phyloP scores from a whole-genome alignment of 768 basidiomycete species.

The Dacryopinax primogenitus region DNA sequence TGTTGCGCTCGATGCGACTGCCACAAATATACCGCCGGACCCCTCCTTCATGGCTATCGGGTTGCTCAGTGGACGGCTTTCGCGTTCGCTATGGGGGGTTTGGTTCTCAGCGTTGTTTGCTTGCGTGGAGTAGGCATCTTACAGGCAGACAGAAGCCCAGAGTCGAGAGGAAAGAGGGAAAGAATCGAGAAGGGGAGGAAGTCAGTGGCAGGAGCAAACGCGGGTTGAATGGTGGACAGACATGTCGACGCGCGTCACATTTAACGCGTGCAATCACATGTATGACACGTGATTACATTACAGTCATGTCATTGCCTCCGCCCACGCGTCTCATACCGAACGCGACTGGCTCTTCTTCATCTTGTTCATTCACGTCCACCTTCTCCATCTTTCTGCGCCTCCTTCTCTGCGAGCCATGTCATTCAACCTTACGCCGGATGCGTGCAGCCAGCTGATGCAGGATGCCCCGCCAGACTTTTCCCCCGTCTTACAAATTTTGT shows the following conservation, averaged over 20 bases:
- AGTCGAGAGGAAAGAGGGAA: background rate
- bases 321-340: background rate
- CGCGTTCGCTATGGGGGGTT: background rate
- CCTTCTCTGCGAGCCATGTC: background rate
- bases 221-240: no score
- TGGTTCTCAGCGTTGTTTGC: background rate
- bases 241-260: no score
- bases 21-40: background rate
- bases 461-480: conserved; percentile 16
- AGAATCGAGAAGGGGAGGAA: background rate
- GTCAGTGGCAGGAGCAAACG: background rate
- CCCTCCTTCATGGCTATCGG: background rate
- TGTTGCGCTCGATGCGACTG: background rate
- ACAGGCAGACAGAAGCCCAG: background rate
- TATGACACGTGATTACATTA: background rate
- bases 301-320: background rate
- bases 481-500: conserved; percentile 64
- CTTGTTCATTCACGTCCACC: background rate
- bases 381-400: background rate
- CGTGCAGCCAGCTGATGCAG: background rate
- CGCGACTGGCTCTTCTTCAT: background rate
- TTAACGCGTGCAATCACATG: background rate
- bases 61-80: background rate
- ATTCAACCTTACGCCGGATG: background rate
- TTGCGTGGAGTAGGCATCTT: background rate